phyloP scores from a whole-genome alignment of 805 yeast species.

The Ogataea chonburiensis region DNA sequence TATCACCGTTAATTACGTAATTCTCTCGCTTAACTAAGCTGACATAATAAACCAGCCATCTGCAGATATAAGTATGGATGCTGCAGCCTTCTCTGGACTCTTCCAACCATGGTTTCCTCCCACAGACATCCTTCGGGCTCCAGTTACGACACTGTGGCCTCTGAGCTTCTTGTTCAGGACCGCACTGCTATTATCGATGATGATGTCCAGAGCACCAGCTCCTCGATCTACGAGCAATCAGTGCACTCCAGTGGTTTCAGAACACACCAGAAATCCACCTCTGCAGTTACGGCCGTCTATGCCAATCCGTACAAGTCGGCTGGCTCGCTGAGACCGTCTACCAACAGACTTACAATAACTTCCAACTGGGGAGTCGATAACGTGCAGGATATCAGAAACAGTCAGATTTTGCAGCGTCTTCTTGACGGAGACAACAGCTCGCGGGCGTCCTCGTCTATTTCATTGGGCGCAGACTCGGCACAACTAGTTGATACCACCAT shows the following conservation, averaged over 20 bases:
- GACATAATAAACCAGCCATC: constrained; percentile 14
- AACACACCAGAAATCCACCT: constrained; percentile 1
- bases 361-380: constrained; percentile 16
- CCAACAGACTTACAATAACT: constrained; percentile 11
- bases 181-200: constrained; percentile 7
- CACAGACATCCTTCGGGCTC: constrained; percentile 2
- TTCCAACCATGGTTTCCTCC: constrained; percentile 1
- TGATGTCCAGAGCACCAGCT: constrained; percentile 6
- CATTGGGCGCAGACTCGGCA: constrained; percentile 2
- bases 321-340: not conserved
- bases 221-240: constrained; percentile 7
- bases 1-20: too few species aligned
- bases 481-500: constrained; percentile 1
- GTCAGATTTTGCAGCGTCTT: constrained; percentile 13
- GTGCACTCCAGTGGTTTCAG: not conserved
- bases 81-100: not conserved
- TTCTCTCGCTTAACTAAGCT: too few species aligned
- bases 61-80: constrained; percentile 2
- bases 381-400: constrained; percentile 11
- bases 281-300: not conserved
- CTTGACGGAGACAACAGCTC: constrained; percentile 10
- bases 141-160: constrained; percentile 9
- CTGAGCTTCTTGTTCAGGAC: constrained; percentile 5
- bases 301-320: constrained; percentile 5
- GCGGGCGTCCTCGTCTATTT: not conserved